Evolutionary conservation across 1,139 yeast species (phyloP).

Genomic region (Geotrichum klebahnii): DNA sequence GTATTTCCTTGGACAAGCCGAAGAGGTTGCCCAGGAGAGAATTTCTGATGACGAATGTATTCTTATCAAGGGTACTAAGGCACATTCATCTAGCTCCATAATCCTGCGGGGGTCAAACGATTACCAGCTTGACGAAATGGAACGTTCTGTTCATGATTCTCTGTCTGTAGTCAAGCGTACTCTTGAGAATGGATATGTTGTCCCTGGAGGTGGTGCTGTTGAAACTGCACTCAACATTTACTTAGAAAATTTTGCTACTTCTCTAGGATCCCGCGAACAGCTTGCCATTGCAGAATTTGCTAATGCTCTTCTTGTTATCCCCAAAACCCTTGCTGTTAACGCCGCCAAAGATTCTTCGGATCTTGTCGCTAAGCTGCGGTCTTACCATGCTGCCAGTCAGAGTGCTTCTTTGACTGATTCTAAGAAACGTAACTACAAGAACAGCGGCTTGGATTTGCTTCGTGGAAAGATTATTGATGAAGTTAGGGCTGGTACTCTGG

Average conservation of each 20-base stretch:
- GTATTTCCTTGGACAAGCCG: constrained; percentile 82
- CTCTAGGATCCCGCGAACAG: constrained; percentile 96
- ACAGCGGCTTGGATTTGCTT: constrained; percentile 88
- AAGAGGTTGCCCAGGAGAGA: constrained; percentile 84
- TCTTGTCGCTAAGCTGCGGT: constrained; percentile 87
- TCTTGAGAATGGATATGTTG: constrained; percentile 87
- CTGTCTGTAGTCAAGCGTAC: constrained; percentile 93
- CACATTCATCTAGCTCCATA: constrained; percentile 87
- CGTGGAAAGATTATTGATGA: constrained; percentile 91
- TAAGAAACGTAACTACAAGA: constrained; percentile 79
- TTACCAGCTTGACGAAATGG: constrained; percentile 96
- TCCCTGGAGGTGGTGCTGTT: constrained; percentile 99
- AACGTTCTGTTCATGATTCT: constrained; percentile 92
- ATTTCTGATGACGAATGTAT: constrained; percentile 97
- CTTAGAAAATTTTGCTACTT: constrained; percentile 94
- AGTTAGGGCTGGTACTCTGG: constrained; percentile 78
- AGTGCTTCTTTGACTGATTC: constrained; percentile 73
- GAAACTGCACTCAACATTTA: constrained; percentile 94
- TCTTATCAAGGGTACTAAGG: constrained; percentile 86
- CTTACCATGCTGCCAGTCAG: constrained; percentile 95
- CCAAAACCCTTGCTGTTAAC: constrained; percentile 93
- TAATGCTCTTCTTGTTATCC: constrained; percentile 79
- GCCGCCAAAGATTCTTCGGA: constrained; percentile 98
- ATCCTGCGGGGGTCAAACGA: constrained; percentile 95
- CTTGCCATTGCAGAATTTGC: constrained; percentile 98